A percentile compares a stretch with the other conserved stretches of the same genome.
phyloP scores from a whole-genome alignment of 1,139 yeast genomes.

The Arxiozyma bovina region DNA sequence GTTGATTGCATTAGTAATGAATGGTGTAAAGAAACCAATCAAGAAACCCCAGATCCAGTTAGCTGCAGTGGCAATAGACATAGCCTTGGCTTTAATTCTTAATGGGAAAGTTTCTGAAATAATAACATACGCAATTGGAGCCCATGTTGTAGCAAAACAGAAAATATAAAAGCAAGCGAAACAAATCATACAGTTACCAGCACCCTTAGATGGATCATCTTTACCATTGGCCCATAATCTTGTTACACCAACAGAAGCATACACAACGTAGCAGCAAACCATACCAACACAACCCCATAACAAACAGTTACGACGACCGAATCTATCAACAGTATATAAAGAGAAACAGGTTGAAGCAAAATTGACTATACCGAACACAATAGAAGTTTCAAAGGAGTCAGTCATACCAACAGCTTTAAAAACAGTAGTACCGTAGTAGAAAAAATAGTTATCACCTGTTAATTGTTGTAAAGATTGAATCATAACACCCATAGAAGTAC shows the following conservation, averaged over 20 bases:
- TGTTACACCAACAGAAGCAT: conserved; percentile 62
- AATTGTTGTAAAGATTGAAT: conserved; percentile 67
- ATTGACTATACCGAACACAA: conserved; percentile 70
- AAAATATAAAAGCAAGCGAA: conserved; percentile 71
- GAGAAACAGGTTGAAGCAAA: conserved; percentile 66
- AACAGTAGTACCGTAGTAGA: conserved; percentile 72
- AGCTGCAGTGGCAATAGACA: conserved; percentile 63
- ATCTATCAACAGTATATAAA: conserved; percentile 54
- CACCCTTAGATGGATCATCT: conserved; percentile 46
- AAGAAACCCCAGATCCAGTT: conserved; percentile 78
- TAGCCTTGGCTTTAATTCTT: conserved; percentile 69
- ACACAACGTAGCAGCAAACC: conserved; percentile 56
- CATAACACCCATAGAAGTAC: conserved; percentile 57
- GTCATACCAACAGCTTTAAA: conserved; percentile 67
- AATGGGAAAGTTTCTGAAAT: conserved; percentile 73
- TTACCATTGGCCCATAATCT: conserved; percentile 49
- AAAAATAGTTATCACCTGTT: conserved; percentile 74
- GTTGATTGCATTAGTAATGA: conserved; percentile 43
- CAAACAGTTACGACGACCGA: conserved; percentile 64
- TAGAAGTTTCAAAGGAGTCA: conserved; percentile 69
- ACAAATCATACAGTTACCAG: conserved; percentile 73
- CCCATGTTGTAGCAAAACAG: conserved; percentile 83
- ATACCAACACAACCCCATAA: conserved; percentile 57
- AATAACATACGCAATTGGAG: conserved; percentile 68
- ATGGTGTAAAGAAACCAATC: conserved; percentile 69